Base-by-base conservation (phyloP, 805 yeast species). In the Groenewaldozyma tartarivorans region DNA sequence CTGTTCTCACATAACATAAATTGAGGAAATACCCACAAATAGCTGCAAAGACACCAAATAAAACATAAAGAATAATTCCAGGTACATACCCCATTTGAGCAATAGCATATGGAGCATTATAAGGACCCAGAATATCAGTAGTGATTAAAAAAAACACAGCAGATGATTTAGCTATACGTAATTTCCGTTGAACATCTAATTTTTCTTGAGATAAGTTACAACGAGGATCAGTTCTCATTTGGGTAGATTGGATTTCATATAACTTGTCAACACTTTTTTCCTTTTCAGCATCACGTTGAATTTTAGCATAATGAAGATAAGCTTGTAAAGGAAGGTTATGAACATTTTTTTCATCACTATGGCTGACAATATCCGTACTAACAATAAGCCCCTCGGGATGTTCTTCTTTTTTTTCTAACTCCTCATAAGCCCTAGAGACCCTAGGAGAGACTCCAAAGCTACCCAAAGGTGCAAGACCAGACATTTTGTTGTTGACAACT, bases 81-180 rank as follows among this genome's bases (percentile, higher is more conserved):
- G 72, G 72, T 19, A 63, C 72, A 42, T 58, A 66, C 2, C 74
- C 74, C 43, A 69, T 53, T 42, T 64, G 63, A 6, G 67, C 50
- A 39, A 69, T 56, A 11, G 72, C 68, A 46, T 65, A 68, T 3
- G 73, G 74, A 16, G 73, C 72, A 37, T 62, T 57, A 9, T 65
- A 55, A 16, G 74, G 74, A 20, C 74, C 74, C 26, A 51, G 34
- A 36, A 36, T 36, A 53, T 67, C 71, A 4, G 71, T 66, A 19
- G 72, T 67, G 44, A 67, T 67, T 37, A 67, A 51, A 45, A 57
- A 64, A 51, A 67, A 66, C 15, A 66, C 67, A 1, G 18, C 21
- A 36, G 21, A 35, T 36, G n/a, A n/a, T n/a, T n/a, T n/a, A n/a
- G n/a, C n/a, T n/a, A n/a, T n/a, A n/a, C n/a, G n/a, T n/a, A n/a